These are phyloP conservation scores for Globisporangium radiosum DNA, from an alignment of 352 stramenopile species.

Conservation along the genomic window DNA sequence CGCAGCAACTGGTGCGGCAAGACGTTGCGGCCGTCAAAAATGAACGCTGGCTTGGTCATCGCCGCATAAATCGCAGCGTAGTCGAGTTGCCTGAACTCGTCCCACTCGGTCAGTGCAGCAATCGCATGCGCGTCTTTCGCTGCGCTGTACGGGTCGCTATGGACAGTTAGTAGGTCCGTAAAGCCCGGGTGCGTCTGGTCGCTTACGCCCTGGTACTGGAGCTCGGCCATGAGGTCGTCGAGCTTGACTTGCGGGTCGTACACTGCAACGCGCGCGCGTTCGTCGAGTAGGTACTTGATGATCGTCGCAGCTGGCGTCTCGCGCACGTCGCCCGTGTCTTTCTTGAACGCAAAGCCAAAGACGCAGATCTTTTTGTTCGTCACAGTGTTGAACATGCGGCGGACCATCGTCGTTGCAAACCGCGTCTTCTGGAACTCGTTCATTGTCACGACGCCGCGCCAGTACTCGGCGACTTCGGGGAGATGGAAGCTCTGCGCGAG, in stretches of 20 bases:
- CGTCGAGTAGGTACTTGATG: slow-evolving; percentile 93
- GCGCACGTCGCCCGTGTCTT: slow-evolving; percentile 98
- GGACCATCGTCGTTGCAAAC: slow-evolving; percentile 97
- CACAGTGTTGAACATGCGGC: slow-evolving; percentile 99
- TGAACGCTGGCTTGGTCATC: slow-evolving; percentile 99
- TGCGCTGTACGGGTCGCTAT: slow-evolving; percentile 88
- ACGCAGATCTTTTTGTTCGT: slow-evolving; percentile 99
- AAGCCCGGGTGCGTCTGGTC: slow-evolving; percentile 86
- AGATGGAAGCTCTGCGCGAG: slow-evolving; percentile 97
- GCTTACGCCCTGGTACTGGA: slow-evolving; percentile 89
- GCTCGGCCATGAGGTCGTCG: slow-evolving; percentile 87
- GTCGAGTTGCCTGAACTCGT: slow-evolving; percentile 98
- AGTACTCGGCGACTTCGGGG: slow-evolving; percentile 98
- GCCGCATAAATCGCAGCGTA: slow-evolving; percentile 94
- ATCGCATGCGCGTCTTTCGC: slow-evolving; percentile 92
- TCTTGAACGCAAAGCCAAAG: slow-evolving; percentile 99
- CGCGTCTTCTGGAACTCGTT: slow-evolving; percentile 99
- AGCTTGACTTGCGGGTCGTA: slow-evolving; percentile 99
- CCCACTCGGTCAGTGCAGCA: slow-evolving; percentile 97
- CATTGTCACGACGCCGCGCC: slow-evolving; percentile 98
- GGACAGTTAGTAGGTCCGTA: slow-evolving; percentile 66
- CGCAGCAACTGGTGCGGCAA: slow-evolving; percentile 92
- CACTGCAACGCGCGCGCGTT: slow-evolving; percentile 93
- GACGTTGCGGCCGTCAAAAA: slow-evolving; percentile 99
- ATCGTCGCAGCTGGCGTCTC: slow-evolving; percentile 98